Evolutionary conservation across 352 stramenopile genomes (phyloP).

Genomic region (Vaucheria bursata): DNA sequence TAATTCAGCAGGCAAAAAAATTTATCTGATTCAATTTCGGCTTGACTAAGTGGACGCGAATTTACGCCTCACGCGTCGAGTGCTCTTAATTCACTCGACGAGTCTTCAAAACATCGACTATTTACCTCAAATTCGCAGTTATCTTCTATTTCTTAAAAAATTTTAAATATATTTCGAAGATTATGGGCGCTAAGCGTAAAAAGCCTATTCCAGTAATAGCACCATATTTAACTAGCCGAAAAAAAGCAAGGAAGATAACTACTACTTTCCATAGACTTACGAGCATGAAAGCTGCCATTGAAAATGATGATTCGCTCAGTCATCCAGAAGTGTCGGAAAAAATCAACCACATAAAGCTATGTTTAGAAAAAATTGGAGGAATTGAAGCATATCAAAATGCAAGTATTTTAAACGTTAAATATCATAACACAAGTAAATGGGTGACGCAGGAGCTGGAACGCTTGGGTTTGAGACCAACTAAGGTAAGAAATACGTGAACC

Average conservation of each 20-base stretch:
- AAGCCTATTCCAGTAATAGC: slow-evolving; percentile 13
- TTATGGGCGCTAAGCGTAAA: too few relatives aligned
- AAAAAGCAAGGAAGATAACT: slow-evolving; percentile 45
- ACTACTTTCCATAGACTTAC: slow-evolving; percentile 47
- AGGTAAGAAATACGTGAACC: slow-evolving; percentile 43
- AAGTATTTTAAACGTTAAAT: slow-evolving; percentile 80
- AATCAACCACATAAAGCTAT: slow-evolving; percentile 63
- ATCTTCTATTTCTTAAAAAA: too few relatives aligned
- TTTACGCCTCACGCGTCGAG: too few relatives aligned
- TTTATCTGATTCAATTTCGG: too few relatives aligned
- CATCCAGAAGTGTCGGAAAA: slow-evolving; percentile 58
- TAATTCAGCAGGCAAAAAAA: too few relatives aligned
- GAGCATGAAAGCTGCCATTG: slow-evolving; percentile 14
- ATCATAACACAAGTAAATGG: slow-evolving; percentile 89
- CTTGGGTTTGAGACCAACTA: slow-evolving; percentile 61
- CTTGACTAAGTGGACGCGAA: too few relatives aligned
- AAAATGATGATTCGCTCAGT: not conserved
- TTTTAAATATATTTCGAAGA: too few relatives aligned
- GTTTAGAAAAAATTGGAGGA: too few relatives aligned
- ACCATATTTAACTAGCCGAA: slow-evolving; percentile 31
- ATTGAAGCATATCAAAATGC: slow-evolving; percentile 84
- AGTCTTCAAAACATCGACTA: too few relatives aligned
- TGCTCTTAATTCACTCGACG: too few relatives aligned
- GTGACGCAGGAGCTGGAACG: slow-evolving; percentile 52
- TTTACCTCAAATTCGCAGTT: too few relatives aligned